These are phyloP conservation scores for Salix caprea DNA, from an alignment of 345 rosid genomes.

Conservation along the genomic window DNA sequence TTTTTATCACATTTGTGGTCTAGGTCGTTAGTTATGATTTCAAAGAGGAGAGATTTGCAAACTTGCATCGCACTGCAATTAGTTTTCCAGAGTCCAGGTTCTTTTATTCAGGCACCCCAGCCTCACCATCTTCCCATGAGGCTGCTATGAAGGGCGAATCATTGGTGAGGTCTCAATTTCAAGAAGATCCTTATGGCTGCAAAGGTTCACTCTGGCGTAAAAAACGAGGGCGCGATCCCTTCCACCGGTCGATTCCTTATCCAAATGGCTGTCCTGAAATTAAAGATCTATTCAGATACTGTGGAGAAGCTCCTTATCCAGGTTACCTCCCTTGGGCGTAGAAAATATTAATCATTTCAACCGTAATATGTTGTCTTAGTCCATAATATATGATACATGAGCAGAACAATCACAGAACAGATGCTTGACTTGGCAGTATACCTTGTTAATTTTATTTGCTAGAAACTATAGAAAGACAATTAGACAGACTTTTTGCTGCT, in stretches of 20 bases:
- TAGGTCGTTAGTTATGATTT: slow-evolving; percentile 96
- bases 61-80: slow-evolving; percentile 75
- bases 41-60: slow-evolving; percentile 77
- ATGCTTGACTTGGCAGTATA: slow-evolving; percentile 5
- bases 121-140: slow-evolving; percentile 52
- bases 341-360: neutral
- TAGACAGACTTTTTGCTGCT: too few species aligned
- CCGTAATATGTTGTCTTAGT: neutral
- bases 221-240: slow-evolving; percentile 86
- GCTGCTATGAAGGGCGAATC: slow-evolving; percentile 83
- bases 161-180: slow-evolving; percentile 72
- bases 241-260: slow-evolving; percentile 84
- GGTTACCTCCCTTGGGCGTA: slow-evolving; percentile 78
- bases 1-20: neutral
- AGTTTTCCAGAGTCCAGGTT: slow-evolving; percentile 77
- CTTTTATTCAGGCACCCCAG: slow-evolving; percentile 70
- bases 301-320: slow-evolving; percentile 66
- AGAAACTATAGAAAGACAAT: too few species aligned
- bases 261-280: slow-evolving; percentile 93
- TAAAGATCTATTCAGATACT: slow-evolving; percentile 67
- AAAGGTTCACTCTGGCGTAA: slow-evolving; percentile 70
- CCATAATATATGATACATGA: neutral
- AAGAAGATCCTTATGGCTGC: slow-evolving; percentile 85
- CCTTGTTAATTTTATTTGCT: too few species aligned
- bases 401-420: neutral